phyloP scores from a whole-genome alignment of 352 stramenopile genomes.

The Phytophthora europaea region DNA sequence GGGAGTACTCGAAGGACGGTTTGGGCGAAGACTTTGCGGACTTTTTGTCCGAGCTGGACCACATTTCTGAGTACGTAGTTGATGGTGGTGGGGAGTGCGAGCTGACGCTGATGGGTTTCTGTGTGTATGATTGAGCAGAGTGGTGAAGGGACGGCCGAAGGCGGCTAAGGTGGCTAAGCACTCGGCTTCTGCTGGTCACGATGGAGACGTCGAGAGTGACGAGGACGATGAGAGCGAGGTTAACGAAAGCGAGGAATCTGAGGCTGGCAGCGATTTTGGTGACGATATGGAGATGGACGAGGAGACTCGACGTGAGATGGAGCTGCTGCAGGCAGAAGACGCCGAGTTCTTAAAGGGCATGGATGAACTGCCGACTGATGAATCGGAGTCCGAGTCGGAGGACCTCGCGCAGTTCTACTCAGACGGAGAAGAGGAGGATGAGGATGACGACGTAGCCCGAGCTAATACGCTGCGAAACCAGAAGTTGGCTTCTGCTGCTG shows the following conservation, averaged over 20 bases:
- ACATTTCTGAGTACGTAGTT: constrained; percentile 69
- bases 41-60: constrained; percentile 77
- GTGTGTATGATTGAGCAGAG: constrained; percentile 34
- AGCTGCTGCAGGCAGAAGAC: constrained; percentile 81
- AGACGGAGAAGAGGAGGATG: constrained; percentile 63
- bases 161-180: constrained; percentile 1
- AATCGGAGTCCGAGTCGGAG: constrained; percentile 81
- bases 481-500: constrained; percentile 19
- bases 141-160: constrained; percentile 70
- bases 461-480: constrained; percentile 72
- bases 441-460: constrained; percentile 55
- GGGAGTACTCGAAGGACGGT: constrained; percentile 84
- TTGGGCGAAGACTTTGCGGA: constrained; percentile 86
- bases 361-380: constrained; percentile 87
- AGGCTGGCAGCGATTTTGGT: constrained; percentile 34
- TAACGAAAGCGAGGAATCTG: constrained; percentile 38
- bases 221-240: constrained; percentile 37
- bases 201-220: constrained; percentile 33
- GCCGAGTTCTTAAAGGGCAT: constrained; percentile 86
- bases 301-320: constrained; percentile 80
- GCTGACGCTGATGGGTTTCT: constrained; percentile 1
- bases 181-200: constrained; percentile 2
- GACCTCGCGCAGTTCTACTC: constrained; percentile 77
- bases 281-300: constrained; percentile 82
- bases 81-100: constrained; percentile 5